Conservation (phyloP, 192 early-diverging fungal species). For the Coemansia sp. region DNA sequence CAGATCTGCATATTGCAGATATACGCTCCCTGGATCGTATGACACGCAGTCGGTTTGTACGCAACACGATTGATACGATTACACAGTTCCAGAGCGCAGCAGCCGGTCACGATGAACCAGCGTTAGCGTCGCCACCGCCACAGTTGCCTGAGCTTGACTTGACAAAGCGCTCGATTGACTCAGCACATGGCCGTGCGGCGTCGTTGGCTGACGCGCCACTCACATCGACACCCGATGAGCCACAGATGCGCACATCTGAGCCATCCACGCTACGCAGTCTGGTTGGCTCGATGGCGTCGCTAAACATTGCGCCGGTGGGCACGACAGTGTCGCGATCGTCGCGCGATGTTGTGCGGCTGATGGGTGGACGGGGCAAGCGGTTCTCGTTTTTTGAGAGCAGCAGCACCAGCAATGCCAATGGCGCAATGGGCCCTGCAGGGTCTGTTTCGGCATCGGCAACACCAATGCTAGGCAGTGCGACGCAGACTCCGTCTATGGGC, state of each 20-base stretch:
- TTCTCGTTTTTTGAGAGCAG: conserved; percentile 51
- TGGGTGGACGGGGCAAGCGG: conserved; percentile 51
- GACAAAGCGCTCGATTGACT: conserved; percentile 42
- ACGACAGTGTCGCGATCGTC: conserved; percentile 40
- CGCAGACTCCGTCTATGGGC: conserved; percentile 14
- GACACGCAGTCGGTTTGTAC: conserved; percentile 68
- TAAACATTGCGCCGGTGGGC: conserved; percentile 25
- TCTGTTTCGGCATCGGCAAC: conserved; percentile 5
- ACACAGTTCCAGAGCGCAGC: conserved; percentile 42
- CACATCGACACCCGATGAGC: neutral
- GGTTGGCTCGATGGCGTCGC: conserved; percentile 49
- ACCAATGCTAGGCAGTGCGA: conserved; percentile 14
- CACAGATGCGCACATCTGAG: neutral
- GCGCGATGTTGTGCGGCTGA: conserved; percentile 51
- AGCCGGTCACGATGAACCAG: neutral
- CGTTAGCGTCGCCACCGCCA: conserved; percentile 24
- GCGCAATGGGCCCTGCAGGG: neutral
- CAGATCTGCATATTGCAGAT: conserved; percentile 89
- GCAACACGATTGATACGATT: conserved; percentile 65
- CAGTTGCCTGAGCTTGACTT: conserved; percentile 53
- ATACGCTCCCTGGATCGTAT: conserved; percentile 63
- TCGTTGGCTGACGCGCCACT: conserved; percentile 10
- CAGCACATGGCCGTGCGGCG: conserved; percentile 4
- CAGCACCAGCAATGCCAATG: conserved; percentile 17
- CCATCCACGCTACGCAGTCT: conserved; percentile 37